Percentiles rank a stretch among this genome's conserved stretches.
phyloP scores from a whole-genome alignment of 805 yeast species.

The Nakazawaea anatomiae region DNA sequence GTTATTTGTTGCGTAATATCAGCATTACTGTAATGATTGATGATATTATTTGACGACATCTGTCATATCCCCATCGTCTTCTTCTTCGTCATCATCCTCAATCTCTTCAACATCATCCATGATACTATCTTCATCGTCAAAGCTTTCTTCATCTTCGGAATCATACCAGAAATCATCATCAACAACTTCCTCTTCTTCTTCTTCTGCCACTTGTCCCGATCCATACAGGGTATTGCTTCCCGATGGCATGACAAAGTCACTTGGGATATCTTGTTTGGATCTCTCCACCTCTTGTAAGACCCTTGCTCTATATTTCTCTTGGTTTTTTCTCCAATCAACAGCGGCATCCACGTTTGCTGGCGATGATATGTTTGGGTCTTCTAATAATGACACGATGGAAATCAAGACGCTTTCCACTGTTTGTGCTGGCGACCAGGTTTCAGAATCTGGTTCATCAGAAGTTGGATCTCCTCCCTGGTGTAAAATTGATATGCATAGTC shows the following conservation, averaged over 20 bases:
- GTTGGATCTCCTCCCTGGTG: slow-evolving; percentile 91
- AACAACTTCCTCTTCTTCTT: slow-evolving; percentile 19
- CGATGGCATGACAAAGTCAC: slow-evolving; percentile 77
- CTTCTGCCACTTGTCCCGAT: slow-evolving; percentile 17
- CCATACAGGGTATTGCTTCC: slow-evolving; percentile 50
- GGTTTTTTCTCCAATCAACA: slow-evolving; percentile 79
- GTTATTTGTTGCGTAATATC: no score
- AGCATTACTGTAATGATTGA: neutral
- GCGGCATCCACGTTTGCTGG: slow-evolving; percentile 98
- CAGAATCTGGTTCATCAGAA: slow-evolving; percentile 86
- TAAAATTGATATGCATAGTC: slow-evolving; percentile 86
- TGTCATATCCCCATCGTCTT: slow-evolving; percentile 14
- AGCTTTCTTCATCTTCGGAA: slow-evolving; percentile 22
- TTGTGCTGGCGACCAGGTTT: slow-evolving; percentile 93
- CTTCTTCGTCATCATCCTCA: slow-evolving; percentile 21
- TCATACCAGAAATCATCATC: slow-evolving; percentile 27
- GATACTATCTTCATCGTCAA: slow-evolving; percentile 13
- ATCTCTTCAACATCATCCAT: slow-evolving; percentile 22
- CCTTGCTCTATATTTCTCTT: slow-evolving; percentile 66
- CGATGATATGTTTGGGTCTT: slow-evolving; percentile 88
- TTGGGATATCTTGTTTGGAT: slow-evolving; percentile 82
- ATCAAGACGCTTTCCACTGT: slow-evolving; percentile 87
- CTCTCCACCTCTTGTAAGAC: slow-evolving; percentile 79
- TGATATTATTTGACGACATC: neutral
- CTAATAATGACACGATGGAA: slow-evolving; percentile 83